Evolutionary conservation across 2,329 filamentous ascomycete species (phyloP), one percentile per base, ranked within the genome.

Genomic region (Pseudocercospora fuligena): DNA sequence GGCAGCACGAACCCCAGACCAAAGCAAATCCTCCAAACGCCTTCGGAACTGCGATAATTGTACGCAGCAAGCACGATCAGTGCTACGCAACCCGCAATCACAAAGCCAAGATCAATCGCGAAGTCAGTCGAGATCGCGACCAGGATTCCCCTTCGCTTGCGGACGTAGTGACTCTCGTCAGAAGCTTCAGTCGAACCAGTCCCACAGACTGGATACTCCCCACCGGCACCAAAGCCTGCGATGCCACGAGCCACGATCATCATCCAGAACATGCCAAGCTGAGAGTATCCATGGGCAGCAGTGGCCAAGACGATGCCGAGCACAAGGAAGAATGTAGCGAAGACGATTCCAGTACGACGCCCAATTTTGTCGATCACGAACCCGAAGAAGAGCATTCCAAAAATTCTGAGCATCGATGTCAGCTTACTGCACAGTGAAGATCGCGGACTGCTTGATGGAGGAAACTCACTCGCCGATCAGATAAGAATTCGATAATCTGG

Each of bases 11-110:
- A 85, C 47, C 92, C 92, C 47, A 95, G 82, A 1, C 92, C 93
- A 19, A 97, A 83, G 67, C 88, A 90, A 11, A 92, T 87, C 70
- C 93, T 88, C 93, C 94, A 97, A 43, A 92, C 92, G 40, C 88
- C 90, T 14, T 68, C 88, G 85, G 63, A 90, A 83, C 75, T 93
- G 5, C 56, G 88, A 6, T 85, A 79, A 71, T 70, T 66, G 53
- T 73, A 72, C 5, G 70, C 68, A 12, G 68, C 68, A 16, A 72
- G 65, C 33, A 90, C 78, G 54, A 90, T 82, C 77, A 88, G 88
- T 0, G 92, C 91, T 2, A 94, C 88, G 68, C 96, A 88, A 0
- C 92, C 90, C 9, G 92, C 89, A 64, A 93, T 83, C 2, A 96
- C 90, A 70, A 95, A 97, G 0, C 92, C 93, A 60, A 88, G 86